phyloP scores from a whole-genome alignment of 1,284 basidiomycete species.

The Trichosporon sp. region DNA sequence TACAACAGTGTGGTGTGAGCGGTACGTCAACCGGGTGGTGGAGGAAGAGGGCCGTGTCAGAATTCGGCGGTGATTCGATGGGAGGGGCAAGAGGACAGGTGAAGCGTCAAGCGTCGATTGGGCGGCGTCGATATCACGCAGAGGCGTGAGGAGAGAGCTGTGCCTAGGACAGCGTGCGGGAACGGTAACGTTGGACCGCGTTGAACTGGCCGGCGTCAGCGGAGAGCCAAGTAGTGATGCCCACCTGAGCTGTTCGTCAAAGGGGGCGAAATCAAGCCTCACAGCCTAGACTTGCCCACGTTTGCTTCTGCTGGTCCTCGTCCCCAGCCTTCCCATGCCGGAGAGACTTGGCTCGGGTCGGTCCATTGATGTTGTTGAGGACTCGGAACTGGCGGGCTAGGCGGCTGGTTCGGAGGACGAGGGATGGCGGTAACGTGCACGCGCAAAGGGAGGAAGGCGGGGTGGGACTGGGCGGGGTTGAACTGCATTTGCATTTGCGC shows the following conservation, averaged over 20 bases:
- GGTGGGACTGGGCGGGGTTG: slow-evolving; percentile 28
- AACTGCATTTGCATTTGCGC: not conserved
- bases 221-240: not conserved
- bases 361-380: slow-evolving; percentile 21
- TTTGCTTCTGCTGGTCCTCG: slow-evolving; percentile 24
- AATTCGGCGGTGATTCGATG: not conserved
- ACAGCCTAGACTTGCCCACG: slow-evolving; percentile 27
- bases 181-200: not conserved
- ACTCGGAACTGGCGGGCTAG: slow-evolving; percentile 14
- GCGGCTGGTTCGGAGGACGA: not conserved
- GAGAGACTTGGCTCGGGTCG: slow-evolving; percentile 30
- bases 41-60: not conserved
- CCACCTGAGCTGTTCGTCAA: not conserved
- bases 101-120: not conserved
- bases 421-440: slow-evolving; percentile 26
- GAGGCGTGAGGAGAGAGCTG: not conserved
- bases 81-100: not conserved
- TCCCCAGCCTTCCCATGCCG: slow-evolving; percentile 33
- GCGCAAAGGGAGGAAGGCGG: slow-evolving; percentile 31
- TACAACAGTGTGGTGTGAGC: not conserved
- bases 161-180: not conserved
- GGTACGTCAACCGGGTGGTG: not conserved
- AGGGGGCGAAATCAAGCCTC: not conserved
- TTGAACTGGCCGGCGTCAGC: not conserved
- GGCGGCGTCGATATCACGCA: not conserved